A percentile compares a stretch with the other conserved stretches of the same genome.
Evolutionary conservation across 495 filamentous ascomycete genomes (phyloP).

Genomic region (Lepraria neglecta): DNA sequence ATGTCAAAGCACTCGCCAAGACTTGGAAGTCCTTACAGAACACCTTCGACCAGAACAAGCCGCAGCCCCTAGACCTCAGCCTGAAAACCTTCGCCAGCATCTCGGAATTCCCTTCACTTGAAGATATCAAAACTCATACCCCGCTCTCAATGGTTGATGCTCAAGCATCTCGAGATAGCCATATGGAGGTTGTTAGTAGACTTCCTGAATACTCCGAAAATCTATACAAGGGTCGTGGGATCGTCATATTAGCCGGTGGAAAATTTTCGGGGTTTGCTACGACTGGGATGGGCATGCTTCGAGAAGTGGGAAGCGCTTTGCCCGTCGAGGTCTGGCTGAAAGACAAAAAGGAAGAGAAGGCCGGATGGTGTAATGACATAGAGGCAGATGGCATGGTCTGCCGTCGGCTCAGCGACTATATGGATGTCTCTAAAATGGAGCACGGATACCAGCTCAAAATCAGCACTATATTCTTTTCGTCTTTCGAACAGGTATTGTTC

Average conservation of each 20-base stretch:
- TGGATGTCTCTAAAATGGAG: constrained; percentile 20
- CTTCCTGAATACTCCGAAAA: constrained; percentile 16
- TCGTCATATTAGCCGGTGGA: constrained; percentile 23
- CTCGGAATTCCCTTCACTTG: constrained; percentile 16
- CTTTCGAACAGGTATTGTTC: constrained; percentile 29
- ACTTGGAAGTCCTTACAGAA: constrained; percentile 18
- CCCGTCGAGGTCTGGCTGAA: constrained; percentile 26
- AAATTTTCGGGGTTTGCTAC: constrained; percentile 20
- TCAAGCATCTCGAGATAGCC: constrained; percentile 14
- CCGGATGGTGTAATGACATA: constrained; percentile 23
- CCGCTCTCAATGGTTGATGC: constrained; percentile 18
- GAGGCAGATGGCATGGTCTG: constrained; percentile 22
- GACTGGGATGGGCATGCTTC: constrained; percentile 25
- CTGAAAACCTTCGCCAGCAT: constrained; percentile 13
- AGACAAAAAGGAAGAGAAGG: constrained; percentile 20
- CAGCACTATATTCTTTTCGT: constrained; percentile 26
- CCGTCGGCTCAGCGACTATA: constrained; percentile 24
- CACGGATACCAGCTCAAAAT: constrained; percentile 27
- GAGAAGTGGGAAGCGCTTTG: constrained; percentile 21
- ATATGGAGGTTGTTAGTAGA: constrained; percentile 18
- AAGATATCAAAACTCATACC: constrained; percentile 20
- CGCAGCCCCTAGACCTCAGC: constrained; percentile 16
- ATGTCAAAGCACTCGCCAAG: constrained; percentile 8
- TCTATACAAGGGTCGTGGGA: constrained; percentile 18
- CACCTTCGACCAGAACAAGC: constrained; percentile 22